Percentiles rank a stretch among this genome's conserved stretches.
phyloP scores from a whole-genome alignment of 192 early-diverging fungal genomes.

The Irineochytrium annulatum region DNA sequence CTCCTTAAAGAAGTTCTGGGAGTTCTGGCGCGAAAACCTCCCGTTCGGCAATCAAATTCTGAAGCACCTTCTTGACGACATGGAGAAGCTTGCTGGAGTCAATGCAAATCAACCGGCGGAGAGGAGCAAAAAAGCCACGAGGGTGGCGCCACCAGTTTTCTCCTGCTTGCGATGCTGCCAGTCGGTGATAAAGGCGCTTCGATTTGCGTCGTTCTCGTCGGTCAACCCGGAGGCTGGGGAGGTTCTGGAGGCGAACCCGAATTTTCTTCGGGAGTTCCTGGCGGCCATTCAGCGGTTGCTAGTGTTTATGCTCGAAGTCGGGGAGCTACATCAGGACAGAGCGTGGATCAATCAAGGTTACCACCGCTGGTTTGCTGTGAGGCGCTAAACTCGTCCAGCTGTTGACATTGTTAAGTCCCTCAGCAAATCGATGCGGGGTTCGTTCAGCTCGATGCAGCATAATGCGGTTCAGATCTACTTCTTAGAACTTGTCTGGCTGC shows the following conservation, averaged over 20 bases:
- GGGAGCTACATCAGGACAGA: constrained; percentile 21
- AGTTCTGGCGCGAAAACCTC: constrained; percentile 44
- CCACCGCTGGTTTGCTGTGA: background rate
- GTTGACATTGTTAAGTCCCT: constrained; percentile 28
- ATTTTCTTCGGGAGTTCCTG: background rate
- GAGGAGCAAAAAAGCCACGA: background rate
- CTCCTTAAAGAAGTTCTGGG: constrained; percentile 35
- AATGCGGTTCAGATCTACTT: constrained; percentile 8
- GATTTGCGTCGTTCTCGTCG: constrained; percentile 24
- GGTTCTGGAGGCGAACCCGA: constrained; percentile 1
- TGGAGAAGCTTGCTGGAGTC: constrained; percentile 22
- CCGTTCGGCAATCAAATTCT: constrained; percentile 49
- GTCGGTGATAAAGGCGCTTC: constrained; percentile 21
- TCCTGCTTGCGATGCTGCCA: constrained; percentile 8
- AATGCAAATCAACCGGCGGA: background rate
- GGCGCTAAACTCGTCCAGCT: constrained; percentile 6
- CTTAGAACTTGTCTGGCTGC: constrained; percentile 13
- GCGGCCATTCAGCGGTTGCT: constrained; percentile 22
- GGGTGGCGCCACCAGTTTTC: background rate
- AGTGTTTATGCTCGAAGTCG: constrained; percentile 28
- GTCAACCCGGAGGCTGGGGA: constrained; percentile 22
- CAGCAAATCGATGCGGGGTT: constrained; percentile 17
- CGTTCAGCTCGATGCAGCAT: constrained; percentile 20
- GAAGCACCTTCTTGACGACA: constrained; percentile 49
- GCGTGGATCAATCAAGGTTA: constrained; percentile 44